phyloP scores from a whole-genome alignment of 202 grass and related monocot species.

The Zoysia matrella region DNA sequence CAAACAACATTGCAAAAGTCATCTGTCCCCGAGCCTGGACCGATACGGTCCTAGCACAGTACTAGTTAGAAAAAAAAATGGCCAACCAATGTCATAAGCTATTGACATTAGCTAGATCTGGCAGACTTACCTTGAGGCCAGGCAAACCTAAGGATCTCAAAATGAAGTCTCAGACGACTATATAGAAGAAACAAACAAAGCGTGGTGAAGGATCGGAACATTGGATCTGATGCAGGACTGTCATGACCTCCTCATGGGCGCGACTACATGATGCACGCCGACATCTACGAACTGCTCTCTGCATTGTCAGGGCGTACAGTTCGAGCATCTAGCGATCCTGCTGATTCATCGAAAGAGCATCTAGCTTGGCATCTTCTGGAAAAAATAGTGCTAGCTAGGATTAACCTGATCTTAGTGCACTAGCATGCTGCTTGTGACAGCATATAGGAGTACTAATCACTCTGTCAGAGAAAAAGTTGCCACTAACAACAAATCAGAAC shows the following conservation, averaged over 20 bases:
- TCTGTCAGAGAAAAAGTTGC: background rate
- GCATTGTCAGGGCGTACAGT: background rate
- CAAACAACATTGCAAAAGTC: conserved; percentile 20
- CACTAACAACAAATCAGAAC: too few relatives aligned
- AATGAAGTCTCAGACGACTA: too few relatives aligned
- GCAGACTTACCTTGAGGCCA: too few relatives aligned
- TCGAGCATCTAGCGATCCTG: conserved; percentile 3
- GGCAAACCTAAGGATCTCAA: too few relatives aligned
- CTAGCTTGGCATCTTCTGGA: background rate
- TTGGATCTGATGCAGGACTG: conserved; percentile 14
- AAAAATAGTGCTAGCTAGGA: background rate
- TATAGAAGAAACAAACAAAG: background rate
- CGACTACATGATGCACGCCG: too few relatives aligned
- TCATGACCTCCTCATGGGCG: background rate
- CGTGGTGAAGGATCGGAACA: background rate
- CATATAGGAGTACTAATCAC: background rate
- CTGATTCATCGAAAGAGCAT: background rate
- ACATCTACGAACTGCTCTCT: background rate
- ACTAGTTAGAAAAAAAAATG: background rate
- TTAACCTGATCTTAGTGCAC: background rate
- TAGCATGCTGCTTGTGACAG: background rate
- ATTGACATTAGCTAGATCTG: too few relatives aligned
- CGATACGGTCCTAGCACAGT: background rate
- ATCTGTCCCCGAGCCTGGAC: conserved; percentile 25
- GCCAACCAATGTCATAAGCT: too few relatives aligned